phyloP scores from a whole-genome alignment of 768 basidiomycete genomes.

The Dentipellis fragilis region DNA sequence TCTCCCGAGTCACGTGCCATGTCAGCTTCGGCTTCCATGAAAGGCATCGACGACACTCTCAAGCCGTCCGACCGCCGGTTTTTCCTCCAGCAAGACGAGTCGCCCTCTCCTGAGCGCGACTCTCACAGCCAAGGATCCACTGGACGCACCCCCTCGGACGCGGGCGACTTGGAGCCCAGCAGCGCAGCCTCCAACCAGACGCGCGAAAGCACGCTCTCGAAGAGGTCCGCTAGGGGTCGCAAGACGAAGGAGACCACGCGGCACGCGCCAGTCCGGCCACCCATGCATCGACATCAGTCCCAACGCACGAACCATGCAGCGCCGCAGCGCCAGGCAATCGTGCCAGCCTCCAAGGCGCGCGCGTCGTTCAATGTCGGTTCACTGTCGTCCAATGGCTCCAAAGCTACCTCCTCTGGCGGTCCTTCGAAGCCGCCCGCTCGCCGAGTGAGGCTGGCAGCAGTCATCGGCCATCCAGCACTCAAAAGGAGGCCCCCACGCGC shows the following conservation, averaged over 20 bases:
- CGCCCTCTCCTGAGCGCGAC: constrained; percentile 30
- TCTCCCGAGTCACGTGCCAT: not conserved
- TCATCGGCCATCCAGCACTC: not conserved
- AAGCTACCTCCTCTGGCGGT: constrained; percentile 9
- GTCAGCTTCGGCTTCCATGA: constrained; percentile 3
- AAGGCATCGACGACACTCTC: constrained; percentile 20
- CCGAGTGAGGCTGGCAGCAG: not conserved
- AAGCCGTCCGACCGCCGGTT: constrained; percentile 31
- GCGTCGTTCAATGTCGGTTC: constrained; percentile 52
- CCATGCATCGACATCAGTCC: not conserved
- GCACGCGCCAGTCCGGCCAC: constrained; percentile 7
- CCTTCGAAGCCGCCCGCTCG: not conserved
- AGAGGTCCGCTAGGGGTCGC: constrained; percentile 14
- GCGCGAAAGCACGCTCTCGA: constrained; percentile 18
- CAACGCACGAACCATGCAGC: not conserved
- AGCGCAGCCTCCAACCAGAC: constrained; percentile 26
- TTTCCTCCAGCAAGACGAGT: constrained; percentile 31
- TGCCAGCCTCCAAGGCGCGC: constrained; percentile 13
- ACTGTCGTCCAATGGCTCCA: constrained; percentile 40
- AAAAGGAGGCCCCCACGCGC: constrained; percentile 3
- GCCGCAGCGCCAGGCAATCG: constrained; percentile 13
- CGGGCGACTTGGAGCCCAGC: constrained; percentile 22
- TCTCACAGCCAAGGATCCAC: constrained; percentile 19
- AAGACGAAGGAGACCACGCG: constrained; percentile 7
- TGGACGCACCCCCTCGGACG: constrained; percentile 19